Base-by-base conservation (phyloP, 2,329 filamentous ascomycete genomes). In the Scedosporium aurantiacum region DNA sequence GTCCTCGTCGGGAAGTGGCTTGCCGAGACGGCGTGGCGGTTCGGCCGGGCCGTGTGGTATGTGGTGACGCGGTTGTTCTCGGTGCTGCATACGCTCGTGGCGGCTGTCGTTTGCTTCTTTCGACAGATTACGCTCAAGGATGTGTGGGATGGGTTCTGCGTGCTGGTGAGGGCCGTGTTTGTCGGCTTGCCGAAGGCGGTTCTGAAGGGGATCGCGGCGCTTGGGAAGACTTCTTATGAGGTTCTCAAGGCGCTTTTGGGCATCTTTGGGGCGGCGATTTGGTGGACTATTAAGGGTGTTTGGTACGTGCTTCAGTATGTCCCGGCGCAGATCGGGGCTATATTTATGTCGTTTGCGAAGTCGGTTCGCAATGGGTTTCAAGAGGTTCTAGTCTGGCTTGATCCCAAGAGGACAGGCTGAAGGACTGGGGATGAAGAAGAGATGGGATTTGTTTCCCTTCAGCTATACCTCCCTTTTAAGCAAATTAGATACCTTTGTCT, bases 111-210 rank as follows among this genome's bases (percentile, higher is more conserved):
- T 3, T 66, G 66, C 2, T 74, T 72, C 62, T 72, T 78, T 63
- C 63, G 65, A 12, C 43, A 55, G 0, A 70, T 76, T 61, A 77
- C 73, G 4, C 63, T 75, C n/a, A 64, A 63, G n/a, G 75, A 79
- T 60, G 67, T 79, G 2, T 70, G 69, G 67, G 66, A 74, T 58
- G 75, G 73, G 21, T 63, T 77, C 32, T 63, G 65, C 45, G 64
- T 66, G 8, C 67, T 73, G 0, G n/a, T 67, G 3, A 58, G 63
- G 3, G 67, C 71, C n/a, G 56, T 74, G 8, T 74, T 75, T n/a
- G 61, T 73, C 3, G 67, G 66, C 1, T 63, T 69, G 5, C 71
- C 73, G 0, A 65, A 66, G 28, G 65, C 66, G 1, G n/a, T 74
- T 0, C 69, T 64, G 59, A 63, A 41, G 3, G 70, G 67, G 10